Evolutionary conservation across 805 yeast species (phyloP), one percentile per base, ranked within the genome.

Genomic region (Maudiozyma saulgeensis): DNA sequence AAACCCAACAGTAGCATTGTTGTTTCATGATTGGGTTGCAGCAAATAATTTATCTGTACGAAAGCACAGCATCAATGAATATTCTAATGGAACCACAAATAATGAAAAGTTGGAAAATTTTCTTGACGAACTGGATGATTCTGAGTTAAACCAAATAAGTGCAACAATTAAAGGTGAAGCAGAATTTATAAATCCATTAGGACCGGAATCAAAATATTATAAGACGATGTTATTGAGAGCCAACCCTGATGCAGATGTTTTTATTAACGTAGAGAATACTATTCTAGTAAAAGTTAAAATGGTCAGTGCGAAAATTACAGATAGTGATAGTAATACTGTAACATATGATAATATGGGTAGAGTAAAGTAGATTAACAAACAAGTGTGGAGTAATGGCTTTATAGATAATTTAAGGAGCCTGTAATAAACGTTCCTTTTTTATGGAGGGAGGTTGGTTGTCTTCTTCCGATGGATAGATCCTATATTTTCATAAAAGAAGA

Each of bases 1-100:
- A 40, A 90, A 90, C 63, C 87, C 89, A 13, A 75, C 79, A 43
- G 96, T 90, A 9, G 83, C 96, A 0, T 64, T 90, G 41, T 71
- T 90, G 50, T 80, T 90, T 39, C 97, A 90, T 63, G 97, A 91
- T 60, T 90, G 96, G 96, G 78, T 84, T 15, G 75, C 87, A 0
- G 79, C 83, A 6, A 73, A 75, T 58, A 66, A 68, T 41, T 63
- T 66, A 8, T 58, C 63, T 26, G 53, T 61, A 40, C 56, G 59
- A 21, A 59, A 59, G 47, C 56, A 51, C 32, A 59, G 60, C 49
- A 45, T 53, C 38, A 51, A 56, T 6, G 51, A 54, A 4, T 48
- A 56, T 12, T 8, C 28, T 28, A 25, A 12, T 23, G 40, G 13
- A 11, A 19, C 28, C 12, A 39, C 16, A 19, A 28, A 40, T n/a